Conservation (phyloP, 495 filamentous ascomycete genomes). For the Podospora comata region DNA sequence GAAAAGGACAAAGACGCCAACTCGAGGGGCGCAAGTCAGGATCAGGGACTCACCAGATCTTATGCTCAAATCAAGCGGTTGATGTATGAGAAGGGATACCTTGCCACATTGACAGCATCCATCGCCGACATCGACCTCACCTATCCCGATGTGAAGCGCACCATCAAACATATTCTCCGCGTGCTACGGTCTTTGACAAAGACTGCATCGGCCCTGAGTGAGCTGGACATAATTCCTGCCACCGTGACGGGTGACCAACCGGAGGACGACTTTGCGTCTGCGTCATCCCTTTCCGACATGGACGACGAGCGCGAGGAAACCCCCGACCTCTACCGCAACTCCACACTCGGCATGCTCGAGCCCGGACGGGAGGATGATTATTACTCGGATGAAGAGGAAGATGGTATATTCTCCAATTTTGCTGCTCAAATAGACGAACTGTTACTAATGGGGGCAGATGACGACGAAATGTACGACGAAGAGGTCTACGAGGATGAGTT, state of each 20-base stretch:
- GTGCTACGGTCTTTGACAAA: conserved; percentile 83
- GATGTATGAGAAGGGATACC: conserved; percentile 98
- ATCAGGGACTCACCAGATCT: conserved; percentile 38
- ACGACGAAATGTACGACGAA: conserved; percentile 84
- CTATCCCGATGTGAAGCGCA: conserved; percentile 85
- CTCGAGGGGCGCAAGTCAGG: conserved; percentile 36
- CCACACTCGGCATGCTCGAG: conserved; percentile 91
- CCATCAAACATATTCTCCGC: conserved; percentile 92
- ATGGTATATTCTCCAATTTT: conserved; percentile 42
- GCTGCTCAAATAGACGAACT: background rate
- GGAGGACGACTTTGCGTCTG: conserved; percentile 85
- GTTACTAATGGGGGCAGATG: conserved; percentile 42
- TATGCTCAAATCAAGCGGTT: conserved; percentile 79
- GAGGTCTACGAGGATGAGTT: conserved; percentile 78
- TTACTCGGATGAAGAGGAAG: conserved; percentile 65
- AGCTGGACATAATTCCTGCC: conserved; percentile 65
- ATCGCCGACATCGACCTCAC: conserved; percentile 95
- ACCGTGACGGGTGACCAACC: conserved; percentile 60
- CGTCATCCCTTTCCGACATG: conserved; percentile 83
- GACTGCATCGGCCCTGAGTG: conserved; percentile 80
- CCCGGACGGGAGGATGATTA: conserved; percentile 75
- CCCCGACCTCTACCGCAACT: conserved; percentile 94
- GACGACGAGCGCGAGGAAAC: conserved; percentile 93
- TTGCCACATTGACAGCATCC: conserved; percentile 79
- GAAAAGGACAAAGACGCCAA: conserved; percentile 60